Conservation (phyloP, 192 early-diverging fungal species). For the Mortierella hygrophila region DNA sequence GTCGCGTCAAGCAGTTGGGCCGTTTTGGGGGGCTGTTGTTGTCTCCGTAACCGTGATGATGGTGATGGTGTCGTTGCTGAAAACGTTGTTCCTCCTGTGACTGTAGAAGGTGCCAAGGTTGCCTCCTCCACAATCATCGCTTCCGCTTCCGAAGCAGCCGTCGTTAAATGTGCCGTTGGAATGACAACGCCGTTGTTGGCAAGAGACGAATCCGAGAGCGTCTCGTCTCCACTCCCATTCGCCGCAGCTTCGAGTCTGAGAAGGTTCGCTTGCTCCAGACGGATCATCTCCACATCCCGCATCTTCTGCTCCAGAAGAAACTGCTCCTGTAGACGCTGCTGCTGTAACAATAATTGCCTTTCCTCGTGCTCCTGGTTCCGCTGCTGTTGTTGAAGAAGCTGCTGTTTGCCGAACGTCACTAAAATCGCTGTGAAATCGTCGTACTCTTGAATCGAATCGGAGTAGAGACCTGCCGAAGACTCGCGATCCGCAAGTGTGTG, state of each 20-base stretch:
- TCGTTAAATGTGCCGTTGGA: background rate
- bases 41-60: background rate
- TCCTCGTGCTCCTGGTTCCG: slow-evolving; percentile 12
- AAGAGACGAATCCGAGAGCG: slow-evolving; percentile 12
- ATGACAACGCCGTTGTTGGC: background rate
- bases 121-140: background rate
- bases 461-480: slow-evolving; percentile 57
- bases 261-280: slow-evolving; percentile 20
- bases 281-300: slow-evolving; percentile 11
- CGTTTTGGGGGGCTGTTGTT: background rate
- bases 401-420: slow-evolving; percentile 44
- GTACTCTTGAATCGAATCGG: slow-evolving; percentile 68
- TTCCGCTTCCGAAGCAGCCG: background rate
- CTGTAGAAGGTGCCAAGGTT: background rate
- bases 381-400: slow-evolving; percentile 21
- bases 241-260: slow-evolving; percentile 7
- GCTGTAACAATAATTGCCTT: background rate
- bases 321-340: slow-evolving; percentile 17
- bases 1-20: background rate
- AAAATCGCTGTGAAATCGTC: slow-evolving; percentile 71
- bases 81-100: background rate
- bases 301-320: slow-evolving; percentile 15
- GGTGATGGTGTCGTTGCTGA: background rate
- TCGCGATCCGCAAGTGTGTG: slow-evolving; percentile 65
- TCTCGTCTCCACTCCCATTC: slow-evolving; percentile 2